A percentile compares a stretch with the other conserved stretches of the same genome.
phyloP scores from a whole-genome alignment of 495 filamentous ascomycete genomes.

The Halenospora varia region DNA sequence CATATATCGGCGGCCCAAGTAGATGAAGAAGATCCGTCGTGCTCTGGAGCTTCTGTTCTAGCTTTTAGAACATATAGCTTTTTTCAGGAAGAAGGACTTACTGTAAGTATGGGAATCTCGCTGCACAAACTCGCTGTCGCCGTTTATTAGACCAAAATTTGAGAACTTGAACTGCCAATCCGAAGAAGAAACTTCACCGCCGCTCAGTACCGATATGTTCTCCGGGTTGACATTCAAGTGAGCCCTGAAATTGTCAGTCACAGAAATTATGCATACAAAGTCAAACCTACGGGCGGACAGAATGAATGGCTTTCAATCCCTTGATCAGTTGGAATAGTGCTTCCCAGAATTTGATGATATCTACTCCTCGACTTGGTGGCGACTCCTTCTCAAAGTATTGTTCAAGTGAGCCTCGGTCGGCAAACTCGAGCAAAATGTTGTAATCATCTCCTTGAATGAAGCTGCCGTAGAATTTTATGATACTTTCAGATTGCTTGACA shows the following conservation, averaged over 20 bases:
- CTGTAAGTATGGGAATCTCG: conserved; percentile 31
- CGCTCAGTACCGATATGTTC: conserved; percentile 35
- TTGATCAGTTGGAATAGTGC: conserved; percentile 33
- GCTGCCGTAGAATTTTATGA: conserved; percentile 41
- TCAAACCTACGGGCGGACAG: conserved; percentile 5
- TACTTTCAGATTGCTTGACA: conserved; percentile 21
- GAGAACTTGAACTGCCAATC: conserved; percentile 38
- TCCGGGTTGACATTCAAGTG: conserved; percentile 39
- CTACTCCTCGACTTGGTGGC: conserved; percentile 27
- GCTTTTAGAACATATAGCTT: background rate
- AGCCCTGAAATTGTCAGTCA: conserved; percentile 19
- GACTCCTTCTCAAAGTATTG: conserved; percentile 30
- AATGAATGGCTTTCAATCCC: conserved; percentile 35
- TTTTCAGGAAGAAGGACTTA: conserved; percentile 8
- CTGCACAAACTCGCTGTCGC: conserved; percentile 6
- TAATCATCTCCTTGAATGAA: conserved; percentile 34
- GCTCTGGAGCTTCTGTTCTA: conserved; percentile 32
- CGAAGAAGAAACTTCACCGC: conserved; percentile 18
- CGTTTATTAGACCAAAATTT: conserved; percentile 32
- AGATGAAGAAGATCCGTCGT: conserved; percentile 19
- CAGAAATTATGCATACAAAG: background rate
- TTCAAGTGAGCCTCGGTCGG: conserved; percentile 37
- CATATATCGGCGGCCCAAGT: conserved; percentile 35
- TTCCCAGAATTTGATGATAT: conserved; percentile 41
- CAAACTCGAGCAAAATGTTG: conserved; percentile 44